Evolutionary conservation across 1,139 yeast species (phyloP).

Genomic region (Sporopachydermia cereana): DNA sequence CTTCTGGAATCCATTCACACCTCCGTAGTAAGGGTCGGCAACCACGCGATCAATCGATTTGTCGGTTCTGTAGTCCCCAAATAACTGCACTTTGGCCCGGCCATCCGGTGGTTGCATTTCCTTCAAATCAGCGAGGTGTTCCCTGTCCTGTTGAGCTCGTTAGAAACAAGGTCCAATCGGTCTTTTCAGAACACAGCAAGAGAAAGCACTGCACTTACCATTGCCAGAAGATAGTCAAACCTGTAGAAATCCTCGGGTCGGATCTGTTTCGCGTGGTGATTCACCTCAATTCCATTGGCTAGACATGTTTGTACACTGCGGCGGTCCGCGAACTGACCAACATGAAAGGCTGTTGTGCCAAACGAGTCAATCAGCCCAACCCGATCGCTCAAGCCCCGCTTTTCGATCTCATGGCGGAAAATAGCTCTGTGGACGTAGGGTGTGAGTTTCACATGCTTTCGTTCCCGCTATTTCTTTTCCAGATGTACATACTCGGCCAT

Average conservation of each 20-base stretch:
- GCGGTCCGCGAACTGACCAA: constrained; percentile 72
- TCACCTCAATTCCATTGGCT: constrained; percentile 60
- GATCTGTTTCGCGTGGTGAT: constrained; percentile 70
- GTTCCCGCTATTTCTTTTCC: not conserved
- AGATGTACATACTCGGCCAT: constrained; percentile 62
- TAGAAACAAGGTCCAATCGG: too few species aligned
- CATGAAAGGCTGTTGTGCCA: constrained; percentile 80
- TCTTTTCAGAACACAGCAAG: not conserved
- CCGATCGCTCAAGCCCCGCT: constrained; percentile 28
- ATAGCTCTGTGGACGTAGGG: constrained; percentile 39
- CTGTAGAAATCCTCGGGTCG: constrained; percentile 41
- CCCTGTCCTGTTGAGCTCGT: constrained; percentile 9
- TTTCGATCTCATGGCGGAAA: constrained; percentile 51
- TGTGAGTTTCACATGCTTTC: not conserved
- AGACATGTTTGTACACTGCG: constrained; percentile 61
- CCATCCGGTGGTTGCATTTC: constrained; percentile 46
- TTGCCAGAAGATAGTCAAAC: constrained; percentile 77
- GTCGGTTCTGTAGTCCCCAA: constrained; percentile 68
- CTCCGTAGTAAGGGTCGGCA: constrained; percentile 90
- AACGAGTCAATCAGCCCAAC: constrained; percentile 65
- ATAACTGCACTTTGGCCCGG: constrained; percentile 38
- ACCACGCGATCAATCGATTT: constrained; percentile 42
- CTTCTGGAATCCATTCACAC: constrained; percentile 65
- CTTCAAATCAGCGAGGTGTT: constrained; percentile 53
- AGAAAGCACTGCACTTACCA: constrained; percentile 30